A percentile compares a stretch with the other conserved stretches of the same genome.
Conservation (phyloP, 768 basidiomycete species). For the Termitomyces sp. region DNA sequence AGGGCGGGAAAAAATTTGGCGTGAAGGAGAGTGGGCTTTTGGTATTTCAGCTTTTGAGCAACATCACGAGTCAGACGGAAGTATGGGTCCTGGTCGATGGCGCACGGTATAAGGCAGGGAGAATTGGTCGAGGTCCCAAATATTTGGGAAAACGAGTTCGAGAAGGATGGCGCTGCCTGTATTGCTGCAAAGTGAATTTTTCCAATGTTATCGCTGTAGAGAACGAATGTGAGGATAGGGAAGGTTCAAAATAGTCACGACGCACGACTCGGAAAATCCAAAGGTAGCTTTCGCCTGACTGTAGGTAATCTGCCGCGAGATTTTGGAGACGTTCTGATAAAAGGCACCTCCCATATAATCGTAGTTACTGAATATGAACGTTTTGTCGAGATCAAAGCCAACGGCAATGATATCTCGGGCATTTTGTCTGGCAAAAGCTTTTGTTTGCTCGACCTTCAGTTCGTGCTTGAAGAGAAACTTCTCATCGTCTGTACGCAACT, state of each 20-base stretch:
- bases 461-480: constrained; percentile 98
- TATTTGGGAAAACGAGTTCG: constrained; percentile 97
- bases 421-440: constrained; percentile 76
- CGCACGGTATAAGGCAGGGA: constrained; percentile 94
- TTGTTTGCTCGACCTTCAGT: constrained; percentile 84
- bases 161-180: constrained; percentile 95
- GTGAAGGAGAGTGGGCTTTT: constrained; percentile 89
- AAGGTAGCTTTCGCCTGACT: constrained; percentile 94
- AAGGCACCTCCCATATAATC: constrained; percentile 88
- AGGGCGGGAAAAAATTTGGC: constrained; percentile 98
- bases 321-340: constrained; percentile 90
- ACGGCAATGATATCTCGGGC: constrained; percentile 97
- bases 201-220: constrained; percentile 87
- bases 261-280: constrained; percentile 94
- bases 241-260: constrained; percentile 8
- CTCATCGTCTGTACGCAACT: constrained; percentile 73
- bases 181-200: constrained; percentile 95
- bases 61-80: constrained; percentile 98
- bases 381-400: constrained; percentile 86
- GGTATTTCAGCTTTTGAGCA: constrained; percentile 90
- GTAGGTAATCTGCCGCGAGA: constrained; percentile 89
- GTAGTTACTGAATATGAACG: constrained; percentile 95
- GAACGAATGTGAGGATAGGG: background rate
- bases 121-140: constrained; percentile 80
- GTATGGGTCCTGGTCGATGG: constrained; percentile 97